Percentiles rank a stretch among this genome's conserved stretches.
These are phyloP conservation scores for Colletotrichum tamarilloi DNA, from an alignment of 2,329 filamentous ascomycete species.

Conservation along the genomic window DNA sequence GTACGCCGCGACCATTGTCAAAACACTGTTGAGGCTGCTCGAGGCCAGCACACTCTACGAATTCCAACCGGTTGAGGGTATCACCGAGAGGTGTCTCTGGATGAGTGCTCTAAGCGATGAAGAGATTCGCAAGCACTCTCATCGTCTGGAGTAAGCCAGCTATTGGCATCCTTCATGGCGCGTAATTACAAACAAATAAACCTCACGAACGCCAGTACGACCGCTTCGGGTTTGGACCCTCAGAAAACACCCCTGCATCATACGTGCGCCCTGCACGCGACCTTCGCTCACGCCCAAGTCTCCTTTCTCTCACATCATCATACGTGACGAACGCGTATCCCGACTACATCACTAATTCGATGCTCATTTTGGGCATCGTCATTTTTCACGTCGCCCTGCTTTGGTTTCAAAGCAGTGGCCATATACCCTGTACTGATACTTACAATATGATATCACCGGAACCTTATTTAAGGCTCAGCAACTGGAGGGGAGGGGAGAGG, in stretches of 20 bases:
- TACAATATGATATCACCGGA: slow-evolving; percentile 15
- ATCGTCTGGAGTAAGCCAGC: slow-evolving; percentile 55
- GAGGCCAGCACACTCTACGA: slow-evolving; percentile 81
- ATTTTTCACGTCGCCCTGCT: not conserved
- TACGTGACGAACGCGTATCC: slow-evolving; percentile 12
- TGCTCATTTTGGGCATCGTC: slow-evolving; percentile 1
- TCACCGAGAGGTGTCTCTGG: slow-evolving; percentile 87
- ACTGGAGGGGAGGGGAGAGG: not conserved
- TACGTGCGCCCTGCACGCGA: slow-evolving; percentile 25
- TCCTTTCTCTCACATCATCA: slow-evolving; percentile 21
- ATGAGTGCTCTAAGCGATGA: slow-evolving; percentile 80
- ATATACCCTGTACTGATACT: slow-evolving; percentile 35
- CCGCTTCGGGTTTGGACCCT: not conserved
- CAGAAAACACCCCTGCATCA: slow-evolving; percentile 3
- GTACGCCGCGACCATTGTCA: slow-evolving; percentile 79
- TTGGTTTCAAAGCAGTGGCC: slow-evolving; percentile 4
- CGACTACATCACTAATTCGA: slow-evolving; percentile 20
- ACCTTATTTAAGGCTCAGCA: slow-evolving; percentile 16
- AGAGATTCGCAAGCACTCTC: slow-evolving; percentile 72
- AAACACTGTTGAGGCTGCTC: slow-evolving; percentile 81
- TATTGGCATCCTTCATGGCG: not conserved
- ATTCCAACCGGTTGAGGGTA: slow-evolving; percentile 80
- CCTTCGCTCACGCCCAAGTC: slow-evolving; percentile 25
- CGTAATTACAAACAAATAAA: not conserved
- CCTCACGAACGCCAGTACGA: not conserved